Evolutionary conservation across 495 filamentous ascomycete genomes (phyloP), one percentile per base, ranked within the genome.

Genomic region (Aspergillus sclerotiicarbonarius): DNA sequence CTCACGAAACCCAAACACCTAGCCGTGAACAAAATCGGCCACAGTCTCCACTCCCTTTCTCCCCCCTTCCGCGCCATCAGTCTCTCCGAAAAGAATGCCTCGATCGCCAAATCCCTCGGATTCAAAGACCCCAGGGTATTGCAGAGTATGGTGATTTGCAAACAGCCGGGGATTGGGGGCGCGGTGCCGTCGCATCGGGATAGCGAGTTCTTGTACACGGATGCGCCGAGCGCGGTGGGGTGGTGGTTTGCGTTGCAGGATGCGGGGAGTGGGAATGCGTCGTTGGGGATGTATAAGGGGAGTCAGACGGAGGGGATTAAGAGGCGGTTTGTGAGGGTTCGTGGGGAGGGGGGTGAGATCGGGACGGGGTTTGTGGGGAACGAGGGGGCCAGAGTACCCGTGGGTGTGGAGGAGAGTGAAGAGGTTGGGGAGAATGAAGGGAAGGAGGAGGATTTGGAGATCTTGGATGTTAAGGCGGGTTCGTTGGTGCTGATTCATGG

Each of bases 241-340:
- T 96, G 90, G 73, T 96, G 92, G 92, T 94, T 96, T 74, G 93
- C 94, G 30, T 78, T 98, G 16, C 93, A 98, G 74, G 94, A 98
- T 70, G 87, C 90, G 3, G 91, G 89, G 20, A 70, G 74, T 0
- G 83, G 84, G 64, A 98, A 98, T 73, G 94, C 90, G 8, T 96
- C 92, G 53, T 70, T 98, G 71, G 89, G 86, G 46, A 96, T 98
- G 74, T 77, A 87, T 61, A 82, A 80, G 7, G 94, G 94, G 54
- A 94, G 98, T 59, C 81, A 75, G 67, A 62, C 65, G 25, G 67
- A 64, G 45, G 68, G 65, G 62, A 80, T 98, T 3, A 70, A 69
- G 58, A 82, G 84, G 61, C 73, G 94, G 53, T 88, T 98, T 69
- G 90, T 96, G 58, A 79, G 93, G 61, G 82, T 75, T 66, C 66